Percentiles rank a stretch among this genome's conserved stretches.
These are phyloP conservation scores for Aureobasidium namibiae DNA, from an alignment of 2,329 filamentous ascomycete species.

Conservation along the genomic window DNA sequence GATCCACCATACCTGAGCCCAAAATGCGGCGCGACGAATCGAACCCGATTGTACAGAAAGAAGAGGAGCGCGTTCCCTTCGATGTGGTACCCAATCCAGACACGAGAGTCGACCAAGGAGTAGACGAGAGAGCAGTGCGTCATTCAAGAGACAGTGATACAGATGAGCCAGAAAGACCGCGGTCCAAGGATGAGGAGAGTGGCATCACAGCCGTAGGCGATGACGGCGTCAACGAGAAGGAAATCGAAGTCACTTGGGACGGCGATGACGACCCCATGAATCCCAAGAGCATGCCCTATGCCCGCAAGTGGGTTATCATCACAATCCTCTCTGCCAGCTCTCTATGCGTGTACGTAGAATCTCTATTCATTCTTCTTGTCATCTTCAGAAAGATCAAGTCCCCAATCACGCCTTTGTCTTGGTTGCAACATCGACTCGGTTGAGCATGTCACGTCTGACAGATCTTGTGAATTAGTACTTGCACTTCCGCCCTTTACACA, in stretches of 20 bases:
- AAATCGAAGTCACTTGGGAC: constrained; percentile 68
- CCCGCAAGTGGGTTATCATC: constrained; percentile 73
- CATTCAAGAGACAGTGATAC: background rate
- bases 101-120: background rate
- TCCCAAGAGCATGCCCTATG: constrained; percentile 56
- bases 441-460: background rate
- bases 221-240: constrained; percentile 22
- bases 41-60: background rate
- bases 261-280: constrained; percentile 64
- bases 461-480: constrained; percentile 41
- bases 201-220: background rate
- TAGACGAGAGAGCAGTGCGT: background rate
- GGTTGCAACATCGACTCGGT: background rate
- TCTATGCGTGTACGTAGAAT: constrained; percentile 53
- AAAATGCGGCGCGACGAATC: background rate
- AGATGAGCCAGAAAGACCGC: background rate
- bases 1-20: background rate
- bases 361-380: background rate
- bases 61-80: constrained; percentile 7
- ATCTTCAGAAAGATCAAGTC: background rate
- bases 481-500: constrained; percentile 81
- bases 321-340: constrained; percentile 65
- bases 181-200: constrained; percentile 10
- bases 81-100: constrained; percentile 3
- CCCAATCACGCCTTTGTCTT: too few relatives aligned